Base-by-base conservation (phyloP, 805 yeast species). In the Metschnikowia continentalis region DNA sequence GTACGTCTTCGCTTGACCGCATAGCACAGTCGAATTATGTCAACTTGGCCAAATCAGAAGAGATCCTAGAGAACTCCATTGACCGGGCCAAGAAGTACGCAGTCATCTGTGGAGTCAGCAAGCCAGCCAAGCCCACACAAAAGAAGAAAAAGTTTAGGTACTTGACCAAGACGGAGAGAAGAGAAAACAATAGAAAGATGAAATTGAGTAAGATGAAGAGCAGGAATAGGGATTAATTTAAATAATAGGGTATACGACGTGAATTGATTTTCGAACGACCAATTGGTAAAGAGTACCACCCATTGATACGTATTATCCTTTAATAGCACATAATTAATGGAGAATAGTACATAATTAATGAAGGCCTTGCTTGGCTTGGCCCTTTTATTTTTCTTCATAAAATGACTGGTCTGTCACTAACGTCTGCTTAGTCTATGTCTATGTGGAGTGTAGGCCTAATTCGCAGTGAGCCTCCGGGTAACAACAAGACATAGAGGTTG, bases 141-240 rank as follows among this genome's bases (percentile, higher is more conserved):
- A 86, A 85, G 78, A 86, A 85, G 78, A 85, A 83, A 77, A 91
- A 91, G 77, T 90, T 90, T 63, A 82, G 97, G 70, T 92, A 91
- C 61, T 76, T 91, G 66, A 81, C 94, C 46, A 89, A 90, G 67
- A 70, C 76, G 26, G 97, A 90, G 69, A 80, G 98, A 69, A 82
- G 72, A 52, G 76, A 69, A 22, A 72, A 72, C 51, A 63, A 64
- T 47, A 61, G 72, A 44, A 74, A 72, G 59, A 72, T 66, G 46
- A 68, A 62, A 57, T 36, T 56, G 45, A 67, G 68, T 47, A 63
- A 57, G 45, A 32, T 58, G 55, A 59, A 60, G 49, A 56, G 58
- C 55, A 40, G 58, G 43, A 58, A 52, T 32, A 43, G 54, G 47
- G 62, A 60, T 4, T 30, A 40, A 30, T 15, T 33, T 54, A 51